Conservation (phyloP, 176 grass and related monocot species). For the Lolium perenne region DNA sequence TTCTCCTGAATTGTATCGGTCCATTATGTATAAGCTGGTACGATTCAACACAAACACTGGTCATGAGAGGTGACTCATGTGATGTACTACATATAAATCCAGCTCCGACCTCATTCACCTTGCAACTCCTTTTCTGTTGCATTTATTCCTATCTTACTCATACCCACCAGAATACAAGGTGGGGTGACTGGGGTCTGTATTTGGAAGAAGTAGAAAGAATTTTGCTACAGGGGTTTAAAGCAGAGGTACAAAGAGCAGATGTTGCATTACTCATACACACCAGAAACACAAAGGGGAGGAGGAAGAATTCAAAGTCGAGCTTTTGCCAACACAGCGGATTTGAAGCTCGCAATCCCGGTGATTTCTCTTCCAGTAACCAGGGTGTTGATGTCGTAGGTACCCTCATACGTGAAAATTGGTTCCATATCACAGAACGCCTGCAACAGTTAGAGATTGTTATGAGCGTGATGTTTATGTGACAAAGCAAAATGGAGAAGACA, state of each 20-base stretch:
- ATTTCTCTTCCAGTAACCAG: conserved; percentile 85
- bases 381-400: conserved; percentile 84
- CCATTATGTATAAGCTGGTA: neutral
- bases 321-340: conserved; percentile 43
- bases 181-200: too few relatives aligned
- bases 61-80: neutral
- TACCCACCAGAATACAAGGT: neutral
- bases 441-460: neutral
- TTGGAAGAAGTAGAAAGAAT: neutral
- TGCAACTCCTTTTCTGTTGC: neutral
- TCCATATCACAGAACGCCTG: conserved; percentile 88
- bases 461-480: neutral
- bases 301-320: conserved; percentile 54
- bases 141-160: conserved; percentile 11
- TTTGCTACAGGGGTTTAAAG: too few relatives aligned
- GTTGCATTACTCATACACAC: too few relatives aligned
- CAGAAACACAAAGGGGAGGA: neutral
- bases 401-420: conserved; percentile 81
- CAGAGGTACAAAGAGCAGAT: too few relatives aligned
- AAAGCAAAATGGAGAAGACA: neutral
- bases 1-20: neutral
- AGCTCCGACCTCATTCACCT: neutral
- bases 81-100: conserved; percentile 2
- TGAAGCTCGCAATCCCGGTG: conserved; percentile 80
- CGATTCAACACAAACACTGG: neutral